Evolutionary conservation across 306 rosid genomes (phyloP), one percentile per base, ranked within the genome.

Genomic region (Albizia julibrissin): DNA sequence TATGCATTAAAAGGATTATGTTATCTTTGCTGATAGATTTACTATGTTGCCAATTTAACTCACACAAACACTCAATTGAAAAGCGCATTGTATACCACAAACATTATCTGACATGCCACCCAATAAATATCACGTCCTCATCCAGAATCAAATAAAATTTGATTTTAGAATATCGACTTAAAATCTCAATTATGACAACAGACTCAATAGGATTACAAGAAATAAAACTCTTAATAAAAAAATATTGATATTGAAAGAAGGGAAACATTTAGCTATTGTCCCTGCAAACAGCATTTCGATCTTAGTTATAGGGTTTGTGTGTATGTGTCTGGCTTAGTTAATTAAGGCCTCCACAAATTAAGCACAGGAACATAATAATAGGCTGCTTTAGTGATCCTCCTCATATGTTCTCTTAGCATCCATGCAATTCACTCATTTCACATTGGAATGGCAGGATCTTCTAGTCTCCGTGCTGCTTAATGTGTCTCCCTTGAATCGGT

Each of bases 401-500:
- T 26, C 37, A 4, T 31, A 62, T 37, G 40, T 5, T 62, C 68
- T 27, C 37, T 27, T 27, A 62, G 68, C 68, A 62, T 62, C 68
- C 68, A 8, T 62, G 9, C 21, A 62, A 26, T 27, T 62, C 68
- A 27, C 68, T 34, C 37, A 62, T 62, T 27, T 62, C 15, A 26
- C 37, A 27, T 62, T 62, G 37, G 37, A 27, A 11, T 8, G 13
- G 26, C 27, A 68, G 37, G 44, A 79, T 71, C 58, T 15, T 34
- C 68, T 75, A 47, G 69, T 77, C 59, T 75, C 31, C 72, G 2
- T 50, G 59, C 59, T 50, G 31, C 85, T 40, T 0, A 81, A 76
- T n/a, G 42, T 72, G 77, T 74, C 39, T 29, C 54, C 1, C 43
- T 42, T 5, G 44, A 16, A 75, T 67, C 50, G 16, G 62, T 13